A percentile compares a stretch with the other conserved stretches of the same genome.
These are phyloP conservation scores for Iris macrosiphon DNA, from an alignment of 106 monocot species.

Conservation along the genomic window DNA sequence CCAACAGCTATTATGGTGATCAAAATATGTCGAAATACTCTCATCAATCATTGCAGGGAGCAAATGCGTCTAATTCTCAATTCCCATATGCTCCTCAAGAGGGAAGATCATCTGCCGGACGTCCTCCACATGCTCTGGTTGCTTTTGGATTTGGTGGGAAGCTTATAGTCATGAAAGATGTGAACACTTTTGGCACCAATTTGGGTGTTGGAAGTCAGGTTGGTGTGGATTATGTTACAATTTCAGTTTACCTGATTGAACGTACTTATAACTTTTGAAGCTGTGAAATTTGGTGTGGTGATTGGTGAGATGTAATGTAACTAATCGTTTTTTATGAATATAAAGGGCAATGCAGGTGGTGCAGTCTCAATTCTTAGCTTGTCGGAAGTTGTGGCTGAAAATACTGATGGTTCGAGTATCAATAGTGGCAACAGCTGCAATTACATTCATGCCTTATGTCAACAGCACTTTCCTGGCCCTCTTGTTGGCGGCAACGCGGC, in stretches of 20 bases:
- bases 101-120: constrained; percentile 76
- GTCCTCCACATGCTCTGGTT: constrained; percentile 88
- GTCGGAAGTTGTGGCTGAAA: constrained; percentile 48
- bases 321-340: not conserved
- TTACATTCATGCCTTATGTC: constrained; percentile 67
- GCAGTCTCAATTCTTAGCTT: constrained; percentile 62
- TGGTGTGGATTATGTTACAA: not conserved
- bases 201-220: constrained; percentile 61
- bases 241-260: not conserved
- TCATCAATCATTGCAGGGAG: constrained; percentile 30
- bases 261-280: not conserved
- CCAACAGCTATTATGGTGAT: constrained; percentile 30
- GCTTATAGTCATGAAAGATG: constrained; percentile 70
- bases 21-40: constrained; percentile 30
- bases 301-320: not conserved
- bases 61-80: constrained; percentile 26
- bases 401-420: constrained; percentile 18
- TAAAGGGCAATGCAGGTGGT: constrained; percentile 36
- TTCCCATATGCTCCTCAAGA: constrained; percentile 36
- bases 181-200: constrained; percentile 16
- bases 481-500: constrained; percentile 87
- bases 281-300: not conserved
- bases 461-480: constrained; percentile 86
- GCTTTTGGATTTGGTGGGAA: constrained; percentile 98
- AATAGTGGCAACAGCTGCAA: constrained; percentile 4